Base-by-base conservation (phyloP, 225 moss, liverwort and hornwort genomes). In the Polytrichum commune region DNA sequence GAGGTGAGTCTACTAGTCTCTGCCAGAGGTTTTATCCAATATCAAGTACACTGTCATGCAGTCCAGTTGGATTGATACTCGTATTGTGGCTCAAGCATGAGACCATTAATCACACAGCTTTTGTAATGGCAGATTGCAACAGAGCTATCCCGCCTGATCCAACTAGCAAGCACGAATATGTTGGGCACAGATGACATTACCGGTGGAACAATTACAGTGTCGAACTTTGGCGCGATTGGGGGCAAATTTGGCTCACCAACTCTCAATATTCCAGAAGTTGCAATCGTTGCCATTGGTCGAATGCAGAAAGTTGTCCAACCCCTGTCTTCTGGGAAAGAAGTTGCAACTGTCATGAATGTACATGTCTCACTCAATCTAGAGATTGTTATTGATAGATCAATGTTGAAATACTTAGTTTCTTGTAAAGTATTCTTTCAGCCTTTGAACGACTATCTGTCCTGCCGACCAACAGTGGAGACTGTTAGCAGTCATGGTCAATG, bases 261-360 rank as follows among this genome's bases (percentile, higher is more conserved):
- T n/a, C 85, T 98, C 28, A 95, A 85, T 62, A 70, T 91, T 62
- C 98, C 98, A 0, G 98, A 98, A 79, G 95, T 98, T 20, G 98
- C 98, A 7, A 98, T 95, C 22, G 98, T 95, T 25, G 93, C 87
- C 18, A 86, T 98, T 20, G 98, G 98, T 28, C 90, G 87, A 65
- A 93, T 98, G 81, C 93, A 93, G 29, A 79, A 75, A 38, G 74
- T 91, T 63, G 82, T 85, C 20, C 88, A 80, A 54, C 74, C 74
- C 26, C 29, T 60, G 7, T 72, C 53, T 29, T 81, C 82, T 57
- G 77, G 77, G 22, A 84, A 30, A 62, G 28, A 85, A 55, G 78
- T 73, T 53, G 77, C 80, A 6, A 84, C 82, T 53, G 81, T 82
- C 7, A 66, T 95, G 54, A 88, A 87, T 80, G 95, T 88, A 53